These are phyloP conservation scores for Colletotrichum caudatum DNA, from an alignment of 2,329 filamentous ascomycete species.

Conservation along the genomic window DNA sequence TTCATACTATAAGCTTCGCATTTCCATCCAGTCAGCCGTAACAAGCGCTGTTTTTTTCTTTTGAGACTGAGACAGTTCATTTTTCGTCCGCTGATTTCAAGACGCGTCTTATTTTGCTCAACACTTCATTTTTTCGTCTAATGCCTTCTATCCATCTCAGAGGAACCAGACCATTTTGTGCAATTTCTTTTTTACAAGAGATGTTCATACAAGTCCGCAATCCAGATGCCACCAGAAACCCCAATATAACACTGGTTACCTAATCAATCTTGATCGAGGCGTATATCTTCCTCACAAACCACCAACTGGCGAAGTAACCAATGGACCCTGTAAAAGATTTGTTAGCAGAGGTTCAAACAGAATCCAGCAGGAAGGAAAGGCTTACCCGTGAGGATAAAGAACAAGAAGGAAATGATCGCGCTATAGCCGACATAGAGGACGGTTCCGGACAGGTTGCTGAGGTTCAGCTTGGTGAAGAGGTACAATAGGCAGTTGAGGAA, in stretches of 20 bases:
- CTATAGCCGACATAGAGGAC: slow-evolving; percentile 96
- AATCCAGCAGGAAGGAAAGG: slow-evolving; percentile 41
- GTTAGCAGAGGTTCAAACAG: neutral
- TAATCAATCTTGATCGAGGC: slow-evolving; percentile 97
- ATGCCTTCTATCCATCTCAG: slow-evolving; percentile 33
- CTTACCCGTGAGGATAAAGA: slow-evolving; percentile 94
- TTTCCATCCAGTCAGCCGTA: too few species aligned
- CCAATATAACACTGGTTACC: slow-evolving; percentile 43
- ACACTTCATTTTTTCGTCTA: slow-evolving; percentile 2
- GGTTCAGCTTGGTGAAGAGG: slow-evolving; percentile 87
- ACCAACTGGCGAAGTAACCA: slow-evolving; percentile 94
- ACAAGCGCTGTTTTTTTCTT: neutral
- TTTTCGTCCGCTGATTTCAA: slow-evolving; percentile 16
- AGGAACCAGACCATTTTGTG: neutral
- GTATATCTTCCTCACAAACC: slow-evolving; percentile 95
- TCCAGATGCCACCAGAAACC: slow-evolving; percentile 16
- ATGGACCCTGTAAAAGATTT: slow-evolving; percentile 78
- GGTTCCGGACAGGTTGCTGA: slow-evolving; percentile 85
- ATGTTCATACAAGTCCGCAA: slow-evolving; percentile 31
- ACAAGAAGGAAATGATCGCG: slow-evolving; percentile 86
- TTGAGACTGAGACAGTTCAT: neutral
- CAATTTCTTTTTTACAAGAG: slow-evolving; percentile 21
- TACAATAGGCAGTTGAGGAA: slow-evolving; percentile 93
- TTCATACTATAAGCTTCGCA: neutral
- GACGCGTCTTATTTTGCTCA: too few species aligned